phyloP scores from a whole-genome alignment of 768 basidiomycete species.

The Russula dissimulans region DNA sequence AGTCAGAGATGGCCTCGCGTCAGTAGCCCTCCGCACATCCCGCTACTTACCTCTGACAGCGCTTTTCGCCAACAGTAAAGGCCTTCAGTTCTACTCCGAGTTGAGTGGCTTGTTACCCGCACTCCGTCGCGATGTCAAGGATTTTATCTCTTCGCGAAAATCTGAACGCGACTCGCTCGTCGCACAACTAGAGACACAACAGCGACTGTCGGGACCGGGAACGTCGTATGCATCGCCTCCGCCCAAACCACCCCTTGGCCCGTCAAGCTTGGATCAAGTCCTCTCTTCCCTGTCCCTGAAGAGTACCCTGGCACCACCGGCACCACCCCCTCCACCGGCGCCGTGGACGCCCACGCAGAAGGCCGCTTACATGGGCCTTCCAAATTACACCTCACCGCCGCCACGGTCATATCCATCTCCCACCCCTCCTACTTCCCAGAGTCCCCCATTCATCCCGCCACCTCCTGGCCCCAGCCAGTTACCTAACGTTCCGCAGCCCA shows the following conservation, averaged over 20 bases:
- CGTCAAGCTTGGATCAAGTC: conserved; percentile 34
- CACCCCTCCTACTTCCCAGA: conserved; percentile 11
- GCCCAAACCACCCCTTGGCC: conserved; percentile 20
- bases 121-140: conserved; percentile 48
- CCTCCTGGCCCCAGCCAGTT: conserved; percentile 21
- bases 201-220: conserved; percentile 37
- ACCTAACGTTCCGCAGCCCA: not conserved
- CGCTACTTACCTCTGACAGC: conserved; percentile 9
- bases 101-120: conserved; percentile 53
- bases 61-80: conserved; percentile 48
- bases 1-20: conserved; percentile 77
- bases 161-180: conserved; percentile 63
- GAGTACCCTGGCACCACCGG: conserved; percentile 25
- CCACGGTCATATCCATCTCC: conserved; percentile 12
- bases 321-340: conserved; percentile 26
- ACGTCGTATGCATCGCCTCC: conserved; percentile 30
- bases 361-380: not conserved
- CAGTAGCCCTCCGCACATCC: conserved; percentile 28
- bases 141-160: conserved; percentile 54
- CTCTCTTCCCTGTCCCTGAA: conserved; percentile 51
- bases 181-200: conserved; percentile 63
- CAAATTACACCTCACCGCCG: conserved; percentile 11
- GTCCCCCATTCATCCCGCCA: conserved; percentile 17
- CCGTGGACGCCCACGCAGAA: conserved; percentile 21
- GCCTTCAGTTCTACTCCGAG: conserved; percentile 81